Conservation (phyloP, 2,329 filamentous ascomycete genomes). For the Colletotrichum sp. region DNA sequence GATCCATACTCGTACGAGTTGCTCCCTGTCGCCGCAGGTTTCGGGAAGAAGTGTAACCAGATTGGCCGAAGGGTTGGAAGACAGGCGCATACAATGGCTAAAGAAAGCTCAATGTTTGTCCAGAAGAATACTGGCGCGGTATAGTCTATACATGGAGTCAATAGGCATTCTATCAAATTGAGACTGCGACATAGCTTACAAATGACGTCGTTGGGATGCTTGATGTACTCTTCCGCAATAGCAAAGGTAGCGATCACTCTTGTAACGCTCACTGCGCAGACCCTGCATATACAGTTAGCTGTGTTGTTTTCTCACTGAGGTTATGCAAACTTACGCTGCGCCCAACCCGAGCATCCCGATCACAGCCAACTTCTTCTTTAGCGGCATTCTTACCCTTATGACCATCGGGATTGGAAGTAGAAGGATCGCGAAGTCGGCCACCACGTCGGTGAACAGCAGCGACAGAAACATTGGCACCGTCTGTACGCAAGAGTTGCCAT, state of each 20-base stretch:
- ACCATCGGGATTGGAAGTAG: slow-evolving; percentile 30
- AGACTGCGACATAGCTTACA: slow-evolving; percentile 10
- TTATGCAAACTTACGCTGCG: slow-evolving; percentile 21
- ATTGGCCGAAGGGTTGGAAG: slow-evolving; percentile 40
- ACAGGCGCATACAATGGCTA: slow-evolving; percentile 43
- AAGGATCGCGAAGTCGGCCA: slow-evolving; percentile 28
- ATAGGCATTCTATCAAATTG: too few relatives aligned
- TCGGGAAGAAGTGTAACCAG: slow-evolving; percentile 23
- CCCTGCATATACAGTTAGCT: not conserved
- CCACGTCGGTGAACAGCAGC: slow-evolving; percentile 25
- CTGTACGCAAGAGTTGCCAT: slow-evolving; percentile 28
- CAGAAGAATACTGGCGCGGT: slow-evolving; percentile 34
- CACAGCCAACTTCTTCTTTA: slow-evolving; percentile 27
- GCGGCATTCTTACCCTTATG: slow-evolving; percentile 26
- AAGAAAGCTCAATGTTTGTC: slow-evolving; percentile 44
- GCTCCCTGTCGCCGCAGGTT: not conserved
- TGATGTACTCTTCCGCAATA: slow-evolving; percentile 23
- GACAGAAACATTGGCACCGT: slow-evolving; percentile 25
- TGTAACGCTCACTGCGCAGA: slow-evolving; percentile 17
- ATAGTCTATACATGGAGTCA: too few relatives aligned
- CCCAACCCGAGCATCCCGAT: slow-evolving; percentile 30
- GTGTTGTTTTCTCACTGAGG: accelerated
- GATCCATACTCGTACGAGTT: slow-evolving; percentile 10
- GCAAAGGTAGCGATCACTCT: slow-evolving; percentile 26
- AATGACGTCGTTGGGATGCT: slow-evolving; percentile 27